phyloP scores from a whole-genome alignment of 495 filamentous ascomycete species.

The Thermothielavioides terrestris region DNA sequence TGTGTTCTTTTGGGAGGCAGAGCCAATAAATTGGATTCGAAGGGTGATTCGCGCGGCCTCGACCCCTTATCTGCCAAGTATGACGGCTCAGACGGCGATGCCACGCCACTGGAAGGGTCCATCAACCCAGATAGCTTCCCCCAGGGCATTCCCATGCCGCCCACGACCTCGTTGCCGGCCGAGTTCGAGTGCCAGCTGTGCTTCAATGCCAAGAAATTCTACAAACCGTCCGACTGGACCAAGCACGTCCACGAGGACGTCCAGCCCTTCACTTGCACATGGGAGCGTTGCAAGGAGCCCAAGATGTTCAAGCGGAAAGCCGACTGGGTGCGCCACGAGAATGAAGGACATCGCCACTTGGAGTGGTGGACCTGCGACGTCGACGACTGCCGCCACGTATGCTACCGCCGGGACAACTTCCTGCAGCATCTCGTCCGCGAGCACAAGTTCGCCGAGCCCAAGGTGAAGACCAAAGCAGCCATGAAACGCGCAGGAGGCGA shows the following conservation, averaged over 20 bases:
- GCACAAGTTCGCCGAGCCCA: constrained; percentile 81
- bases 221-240: constrained; percentile 96
- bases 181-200: constrained; percentile 91
- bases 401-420: constrained; percentile 92
- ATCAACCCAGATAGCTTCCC: constrained; percentile 66
- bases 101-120: constrained; percentile 55
- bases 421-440: constrained; percentile 90
- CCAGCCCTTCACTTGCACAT: constrained; percentile 92
- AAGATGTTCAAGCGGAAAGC: constrained; percentile 97
- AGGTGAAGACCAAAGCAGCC: constrained; percentile 49
- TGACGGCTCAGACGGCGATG: constrained; percentile 54
- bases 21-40: constrained; percentile 35
- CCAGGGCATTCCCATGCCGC: constrained; percentile 71
- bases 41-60: constrained; percentile 29
- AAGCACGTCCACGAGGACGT: constrained; percentile 97
- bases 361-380: constrained; percentile 89
- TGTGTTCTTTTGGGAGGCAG: constrained; percentile 59
- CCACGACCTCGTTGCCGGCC: constrained; percentile 68
- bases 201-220: constrained; percentile 81
- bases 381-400: constrained; percentile 72
- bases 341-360: constrained; percentile 82
- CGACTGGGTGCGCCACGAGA: constrained; percentile 95
- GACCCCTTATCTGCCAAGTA: constrained; percentile 36
- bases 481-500: constrained; percentile 46
- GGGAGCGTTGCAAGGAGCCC: constrained; percentile 71